Evolutionary conservation across 371 early-diverging fungal species (phyloP), one percentile per base, ranked within the genome.

Genomic region (Gilbertella persicaria): DNA sequence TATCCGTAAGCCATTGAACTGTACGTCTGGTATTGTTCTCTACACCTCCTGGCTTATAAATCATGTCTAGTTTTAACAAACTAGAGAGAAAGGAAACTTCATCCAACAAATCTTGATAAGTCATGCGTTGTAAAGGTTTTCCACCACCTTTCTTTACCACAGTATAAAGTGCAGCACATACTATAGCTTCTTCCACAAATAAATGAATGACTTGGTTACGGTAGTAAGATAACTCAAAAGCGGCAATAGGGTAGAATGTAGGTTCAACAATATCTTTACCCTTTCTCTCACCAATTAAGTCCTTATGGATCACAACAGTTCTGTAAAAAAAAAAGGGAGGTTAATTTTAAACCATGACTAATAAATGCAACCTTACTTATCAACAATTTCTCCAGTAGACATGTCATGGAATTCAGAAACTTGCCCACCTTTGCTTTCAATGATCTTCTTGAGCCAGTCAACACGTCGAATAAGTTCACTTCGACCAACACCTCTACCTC

Each of bases 171-270:
- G 90, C 84, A 6, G 82, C 85, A 24, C 89, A 88, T 13, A 89
- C 78, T 53, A 93, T 89, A 0, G 90, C 89, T 77, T 92, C 94
- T 53, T 84, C 75, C 6, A 92, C 73, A 73, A 94, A 94, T 37
- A 93, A 58, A 49, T 93, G 92, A 45, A 94, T 91, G 12, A 91
- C 86, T 58, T 92, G 90, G 54, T 94, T 94, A 39, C 95, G 79
- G 63, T 91, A 94, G 60, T 88, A 90, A 37, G 87, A 85, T 1
- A 94, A 71, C 64, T 92, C 93, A 61, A 93, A 94, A n/a, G 92
- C 82, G 56, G 90, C 89, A 36, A 86, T 77, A 2, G 88, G 89
- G 62, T 90, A 92, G 63, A 89, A 94, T n/a, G 92, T 90, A 8
- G 90, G 88, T 52, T 94, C 95, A 13, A 94, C 61, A 14, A 94